Percentiles rank a stretch among this genome's conserved stretches.
Conservation (phyloP, 352 stramenopile genomes). For the Phytophthora tentaculata region DNA sequence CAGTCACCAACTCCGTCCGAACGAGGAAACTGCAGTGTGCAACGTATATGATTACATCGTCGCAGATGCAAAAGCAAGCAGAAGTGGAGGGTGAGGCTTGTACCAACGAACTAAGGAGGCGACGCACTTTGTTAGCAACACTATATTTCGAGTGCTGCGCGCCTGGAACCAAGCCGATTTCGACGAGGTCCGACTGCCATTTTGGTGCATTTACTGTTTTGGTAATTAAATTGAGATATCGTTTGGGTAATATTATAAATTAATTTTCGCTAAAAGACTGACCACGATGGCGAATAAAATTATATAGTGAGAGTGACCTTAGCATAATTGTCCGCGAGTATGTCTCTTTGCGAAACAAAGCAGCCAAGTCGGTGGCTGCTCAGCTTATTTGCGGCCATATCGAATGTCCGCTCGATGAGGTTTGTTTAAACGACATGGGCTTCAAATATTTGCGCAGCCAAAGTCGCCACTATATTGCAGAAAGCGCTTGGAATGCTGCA, state of each 20-base stretch:
- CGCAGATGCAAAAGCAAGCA: not conserved
- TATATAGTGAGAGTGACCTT: constrained; percentile 2
- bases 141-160: not conserved
- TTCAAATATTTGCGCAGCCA: constrained; percentile 5
- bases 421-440: constrained; percentile 13
- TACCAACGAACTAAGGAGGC: not conserved
- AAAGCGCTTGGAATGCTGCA: not conserved
- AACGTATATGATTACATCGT: constrained; percentile 10
- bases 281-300: constrained; percentile 4
- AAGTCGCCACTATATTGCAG: constrained; percentile 10
- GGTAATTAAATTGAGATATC: not conserved
- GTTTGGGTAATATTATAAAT: not conserved
- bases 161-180: constrained; percentile 14
- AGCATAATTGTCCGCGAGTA: constrained; percentile 11
- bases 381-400: constrained; percentile 8
- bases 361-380: constrained; percentile 1
- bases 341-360: constrained; percentile 6
- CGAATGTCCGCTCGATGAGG: not conserved
- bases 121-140: constrained; percentile 9
- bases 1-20: constrained; percentile 11
- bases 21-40: constrained; percentile 5
- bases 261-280: constrained; percentile 9
- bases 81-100: not conserved
- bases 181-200: constrained; percentile 6
- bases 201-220: constrained; percentile 9